phyloP scores from a whole-genome alignment of 176 grass and related monocot species.

The Dactylis glomerata region DNA sequence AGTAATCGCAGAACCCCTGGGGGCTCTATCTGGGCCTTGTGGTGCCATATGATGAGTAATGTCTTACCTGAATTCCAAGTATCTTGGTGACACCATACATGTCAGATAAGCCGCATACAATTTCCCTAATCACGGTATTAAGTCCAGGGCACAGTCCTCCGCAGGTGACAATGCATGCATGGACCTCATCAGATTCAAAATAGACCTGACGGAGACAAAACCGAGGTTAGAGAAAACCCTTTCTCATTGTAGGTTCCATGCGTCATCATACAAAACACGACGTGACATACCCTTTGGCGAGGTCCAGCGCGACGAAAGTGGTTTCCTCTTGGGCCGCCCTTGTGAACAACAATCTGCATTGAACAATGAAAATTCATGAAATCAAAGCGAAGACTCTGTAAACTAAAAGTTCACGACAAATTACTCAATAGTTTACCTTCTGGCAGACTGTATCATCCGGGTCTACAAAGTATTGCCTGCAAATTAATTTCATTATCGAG shows the following conservation, averaged over 20 bases:
- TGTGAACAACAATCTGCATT: conserved; percentile 84
- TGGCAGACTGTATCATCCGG: conserved; percentile 79
- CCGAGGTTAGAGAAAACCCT: neutral
- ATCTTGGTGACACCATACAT: conserved; percentile 95
- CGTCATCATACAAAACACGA: neutral
- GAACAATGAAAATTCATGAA: neutral
- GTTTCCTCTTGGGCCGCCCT: conserved; percentile 68
- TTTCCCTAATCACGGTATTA: conserved; percentile 98
- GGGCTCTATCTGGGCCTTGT: neutral
- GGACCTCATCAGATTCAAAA: conserved; percentile 85
- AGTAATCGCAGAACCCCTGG: neutral
- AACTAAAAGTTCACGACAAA: neutral
- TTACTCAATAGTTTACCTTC: conserved; percentile 56
- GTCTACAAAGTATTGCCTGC: conserved; percentile 93
- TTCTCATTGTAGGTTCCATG: neutral
- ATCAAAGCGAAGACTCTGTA: neutral
- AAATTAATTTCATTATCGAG: neutral
- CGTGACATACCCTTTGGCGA: conserved; percentile 64
- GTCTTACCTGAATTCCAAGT: conserved; percentile 77
- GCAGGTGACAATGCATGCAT: conserved; percentile 95
- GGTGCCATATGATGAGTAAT: neutral
- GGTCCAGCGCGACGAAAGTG: conserved; percentile 89
- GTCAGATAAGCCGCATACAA: conserved; percentile 80
- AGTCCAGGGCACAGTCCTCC: conserved; percentile 98
- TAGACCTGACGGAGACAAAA: conserved; percentile 53